These are phyloP conservation scores for Phytophthora capsici DNA, from an alignment of 352 stramenopile genomes.

Conservation along the genomic window DNA sequence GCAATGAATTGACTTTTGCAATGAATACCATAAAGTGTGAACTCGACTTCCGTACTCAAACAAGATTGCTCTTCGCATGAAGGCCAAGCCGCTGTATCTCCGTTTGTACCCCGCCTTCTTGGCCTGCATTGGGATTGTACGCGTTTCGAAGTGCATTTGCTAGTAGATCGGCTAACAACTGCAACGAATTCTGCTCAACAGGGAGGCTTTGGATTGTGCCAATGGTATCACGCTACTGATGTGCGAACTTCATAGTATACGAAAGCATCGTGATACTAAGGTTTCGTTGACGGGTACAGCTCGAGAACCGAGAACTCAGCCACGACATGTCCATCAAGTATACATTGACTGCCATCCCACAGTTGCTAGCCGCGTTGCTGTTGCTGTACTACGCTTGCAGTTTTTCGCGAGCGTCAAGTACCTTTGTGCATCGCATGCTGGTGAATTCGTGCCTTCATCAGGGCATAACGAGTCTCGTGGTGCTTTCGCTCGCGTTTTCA, in stretches of 20 bases:
- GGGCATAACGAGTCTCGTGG: conserved; percentile 41
- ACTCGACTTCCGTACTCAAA: conserved; percentile 5
- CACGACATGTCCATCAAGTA: conserved; percentile 66
- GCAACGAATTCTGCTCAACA: conserved; percentile 14
- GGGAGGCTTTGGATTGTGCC: conserved; percentile 47
- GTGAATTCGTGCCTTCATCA: conserved; percentile 67
- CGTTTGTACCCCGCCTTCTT: conserved; percentile 48
- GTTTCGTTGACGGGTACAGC: conserved; percentile 15
- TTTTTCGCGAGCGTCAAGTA: conserved; percentile 47
- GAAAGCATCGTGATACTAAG: background rate
- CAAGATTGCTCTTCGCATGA: conserved; percentile 10
- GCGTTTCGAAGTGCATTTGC: background rate
- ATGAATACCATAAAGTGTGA: background rate
- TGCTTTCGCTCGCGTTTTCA: conserved; percentile 51
- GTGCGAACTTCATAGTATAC: conserved; percentile 35
- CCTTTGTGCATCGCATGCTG: conserved; percentile 57
- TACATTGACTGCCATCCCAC: conserved; percentile 53
- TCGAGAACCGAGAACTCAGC: conserved; percentile 42
- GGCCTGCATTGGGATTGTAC: conserved; percentile 32
- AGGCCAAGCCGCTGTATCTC: conserved; percentile 15
- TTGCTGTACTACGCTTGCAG: conserved; percentile 74
- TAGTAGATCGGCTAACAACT: background rate
- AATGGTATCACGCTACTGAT: conserved; percentile 64
- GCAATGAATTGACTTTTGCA: too few species aligned
- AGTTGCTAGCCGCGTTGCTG: conserved; percentile 47